Percentiles rank a stretch among this genome's conserved stretches.
These are phyloP conservation scores for Penicillium sp. DNA, from an alignment of 2,329 filamentous ascomycete species.

Conservation along the genomic window DNA sequence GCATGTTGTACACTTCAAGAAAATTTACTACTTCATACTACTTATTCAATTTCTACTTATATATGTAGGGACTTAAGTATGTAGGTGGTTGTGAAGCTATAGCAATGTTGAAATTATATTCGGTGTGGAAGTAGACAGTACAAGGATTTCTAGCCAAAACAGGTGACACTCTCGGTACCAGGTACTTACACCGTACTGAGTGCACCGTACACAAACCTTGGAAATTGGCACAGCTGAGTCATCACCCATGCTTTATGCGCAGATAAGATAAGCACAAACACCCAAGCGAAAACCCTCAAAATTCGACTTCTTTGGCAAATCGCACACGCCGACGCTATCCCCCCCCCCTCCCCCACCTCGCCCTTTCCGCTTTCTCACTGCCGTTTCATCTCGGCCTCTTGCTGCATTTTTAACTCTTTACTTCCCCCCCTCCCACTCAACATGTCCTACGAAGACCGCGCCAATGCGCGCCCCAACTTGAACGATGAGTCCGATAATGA, in stretches of 20 bases:
- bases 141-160: not conserved
- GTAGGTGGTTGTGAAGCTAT: not conserved
- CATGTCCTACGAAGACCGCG: constrained; percentile 49
- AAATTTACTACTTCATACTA: not conserved
- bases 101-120: not conserved
- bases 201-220: not conserved
- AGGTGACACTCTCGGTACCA: not conserved
- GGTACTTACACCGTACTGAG: not conserved
- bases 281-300: constrained; percentile 49
- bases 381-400: constrained; percentile 22
- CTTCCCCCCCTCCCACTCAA: constrained; percentile 25
- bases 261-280: constrained; percentile 49
- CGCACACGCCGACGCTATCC: constrained; percentile 40
- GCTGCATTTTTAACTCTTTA: constrained; percentile 10
- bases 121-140: not conserved
- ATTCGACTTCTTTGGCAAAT: constrained; percentile 43
- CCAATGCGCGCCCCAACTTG: constrained; percentile 44
- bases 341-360: constrained; percentile 23
- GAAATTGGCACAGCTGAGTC: constrained; percentile 28
- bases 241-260: constrained; percentile 25
- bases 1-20: not conserved
- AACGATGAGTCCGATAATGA: constrained; percentile 90
- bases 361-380: constrained; percentile 18
- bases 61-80: not conserved
- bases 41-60: no score